Evolutionary conservation across 495 filamentous ascomycete genomes (phyloP).

Genomic region (Annulohypoxylon maeteangense): DNA sequence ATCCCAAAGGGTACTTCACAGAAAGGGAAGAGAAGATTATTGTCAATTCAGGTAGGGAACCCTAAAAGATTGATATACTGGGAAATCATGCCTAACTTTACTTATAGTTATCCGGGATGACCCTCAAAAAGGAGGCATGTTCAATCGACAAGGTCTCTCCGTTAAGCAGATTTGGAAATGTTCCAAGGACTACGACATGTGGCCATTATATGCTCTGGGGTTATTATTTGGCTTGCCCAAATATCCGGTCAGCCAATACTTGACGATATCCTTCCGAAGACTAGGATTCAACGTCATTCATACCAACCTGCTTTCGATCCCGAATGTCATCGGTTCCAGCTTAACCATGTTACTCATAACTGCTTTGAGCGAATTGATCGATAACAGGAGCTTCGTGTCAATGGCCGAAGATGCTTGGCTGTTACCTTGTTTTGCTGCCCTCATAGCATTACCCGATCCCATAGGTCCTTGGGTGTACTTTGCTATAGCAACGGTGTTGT

Average conservation of each 20-base stretch:
- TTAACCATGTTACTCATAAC: slow-evolving; percentile 44
- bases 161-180: slow-evolving; percentile 65
- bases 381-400: slow-evolving; percentile 46
- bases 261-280: slow-evolving; percentile 71
- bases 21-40: slow-evolving; percentile 75
- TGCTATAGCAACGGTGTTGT: slow-evolving; percentile 42
- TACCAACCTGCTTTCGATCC: slow-evolving; percentile 59
- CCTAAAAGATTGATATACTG: not conserved
- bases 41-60: slow-evolving; percentile 66
- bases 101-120: slow-evolving; percentile 71
- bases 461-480: slow-evolving; percentile 43
- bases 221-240: slow-evolving; percentile 69
- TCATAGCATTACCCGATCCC: slow-evolving; percentile 37
- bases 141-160: slow-evolving; percentile 70
- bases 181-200: slow-evolving; percentile 42
- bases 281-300: slow-evolving; percentile 77
- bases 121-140: slow-evolving; percentile 71
- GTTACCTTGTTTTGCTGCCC: slow-evolving; percentile 41
- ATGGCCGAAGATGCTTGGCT: slow-evolving; percentile 48
- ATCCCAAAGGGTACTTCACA: slow-evolving; percentile 72
- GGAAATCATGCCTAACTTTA: slow-evolving; percentile 9
- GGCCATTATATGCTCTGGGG: slow-evolving; percentile 74
- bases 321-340: slow-evolving; percentile 32
- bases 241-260: slow-evolving; percentile 66
- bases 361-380: slow-evolving; percentile 39